Conservation (phyloP, 2,329 filamentous ascomycete genomes). For the Verticillium alfalfae region DNA sequence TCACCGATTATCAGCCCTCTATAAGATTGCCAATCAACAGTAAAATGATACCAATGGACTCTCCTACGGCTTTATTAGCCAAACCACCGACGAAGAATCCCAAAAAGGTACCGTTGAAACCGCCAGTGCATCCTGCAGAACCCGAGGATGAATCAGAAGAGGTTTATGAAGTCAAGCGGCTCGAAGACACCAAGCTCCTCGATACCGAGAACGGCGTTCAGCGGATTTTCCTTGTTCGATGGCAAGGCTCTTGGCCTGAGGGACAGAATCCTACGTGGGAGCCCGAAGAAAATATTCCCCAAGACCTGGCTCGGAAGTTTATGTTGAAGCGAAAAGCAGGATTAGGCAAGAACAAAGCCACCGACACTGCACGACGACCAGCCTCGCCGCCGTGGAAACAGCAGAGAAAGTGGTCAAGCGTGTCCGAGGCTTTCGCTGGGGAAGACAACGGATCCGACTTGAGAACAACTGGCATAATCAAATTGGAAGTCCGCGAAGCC, state of each 20-base stretch:
- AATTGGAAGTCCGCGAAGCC: slow-evolving; percentile 18
- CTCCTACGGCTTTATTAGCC: background rate
- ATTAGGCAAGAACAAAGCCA: slow-evolving; percentile 11
- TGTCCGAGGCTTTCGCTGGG: slow-evolving; percentile 24
- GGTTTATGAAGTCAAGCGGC: slow-evolving; percentile 36
- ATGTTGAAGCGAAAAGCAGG: slow-evolving; percentile 21
- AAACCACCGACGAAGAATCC: background rate
- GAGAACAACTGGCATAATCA: slow-evolving; percentile 16
- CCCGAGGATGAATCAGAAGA: slow-evolving; percentile 16
- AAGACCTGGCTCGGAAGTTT: slow-evolving; percentile 33
- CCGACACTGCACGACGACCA: background rate
- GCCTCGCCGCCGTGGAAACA: slow-evolving; percentile 4
- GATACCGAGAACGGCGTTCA: slow-evolving; percentile 27
- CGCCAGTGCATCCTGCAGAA: background rate
- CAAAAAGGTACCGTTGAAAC: background rate
- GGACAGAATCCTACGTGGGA: slow-evolving; percentile 56
- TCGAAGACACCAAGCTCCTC: slow-evolving; percentile 34
- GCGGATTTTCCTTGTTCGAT: slow-evolving; percentile 47
- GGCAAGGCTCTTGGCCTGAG: slow-evolving; percentile 51
- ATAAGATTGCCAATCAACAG: background rate
- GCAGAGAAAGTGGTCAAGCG: slow-evolving; percentile 23
- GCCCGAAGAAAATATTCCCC: slow-evolving; percentile 44
- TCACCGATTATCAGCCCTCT: background rate
- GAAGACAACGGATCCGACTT: slow-evolving; percentile 12
- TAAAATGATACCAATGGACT: background rate